Conservation (phyloP, 208 protist species). For the Leishmania arabica region DNA sequence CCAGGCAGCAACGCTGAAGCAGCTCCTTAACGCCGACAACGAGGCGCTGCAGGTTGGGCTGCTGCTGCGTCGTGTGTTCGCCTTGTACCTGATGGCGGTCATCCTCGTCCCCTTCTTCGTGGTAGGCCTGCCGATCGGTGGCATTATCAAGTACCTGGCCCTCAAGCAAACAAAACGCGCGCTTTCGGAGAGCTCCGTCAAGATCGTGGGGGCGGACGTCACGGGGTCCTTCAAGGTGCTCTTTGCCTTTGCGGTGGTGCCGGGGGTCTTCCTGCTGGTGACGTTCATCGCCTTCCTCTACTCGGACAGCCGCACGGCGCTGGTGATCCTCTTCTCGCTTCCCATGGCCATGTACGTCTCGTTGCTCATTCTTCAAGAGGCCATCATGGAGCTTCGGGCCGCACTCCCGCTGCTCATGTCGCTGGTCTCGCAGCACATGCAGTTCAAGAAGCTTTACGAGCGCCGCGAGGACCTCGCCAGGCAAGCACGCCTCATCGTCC, state of each 20-base stretch:
- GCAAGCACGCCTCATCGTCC: slow-evolving; percentile 59
- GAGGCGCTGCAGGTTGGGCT: slow-evolving; percentile 61
- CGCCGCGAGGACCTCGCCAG: slow-evolving; percentile 65
- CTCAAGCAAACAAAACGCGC: slow-evolving; percentile 67
- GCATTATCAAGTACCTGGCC: slow-evolving; percentile 56
- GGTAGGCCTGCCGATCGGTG: slow-evolving; percentile 75
- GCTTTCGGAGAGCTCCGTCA: slow-evolving; percentile 82
- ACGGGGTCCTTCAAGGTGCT: slow-evolving; percentile 90
- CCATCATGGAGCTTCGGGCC: slow-evolving; percentile 78
- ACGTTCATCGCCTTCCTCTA: slow-evolving; percentile 63
- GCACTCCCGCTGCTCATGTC: slow-evolving; percentile 90
- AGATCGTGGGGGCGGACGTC: slow-evolving; percentile 91
- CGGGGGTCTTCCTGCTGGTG: slow-evolving; percentile 58
- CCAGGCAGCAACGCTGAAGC: slow-evolving; percentile 83
- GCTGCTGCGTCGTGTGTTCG: slow-evolving; percentile 72
- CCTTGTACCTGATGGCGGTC: slow-evolving; percentile 76
- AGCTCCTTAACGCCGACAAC: slow-evolving; percentile 51
- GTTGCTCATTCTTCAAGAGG: slow-evolving; percentile 84
- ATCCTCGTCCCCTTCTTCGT: slow-evolving; percentile 87
- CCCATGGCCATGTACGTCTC: slow-evolving; percentile 93
- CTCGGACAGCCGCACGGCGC: slow-evolving; percentile 64
- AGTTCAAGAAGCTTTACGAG: slow-evolving; percentile 89
- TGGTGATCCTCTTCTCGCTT: slow-evolving; percentile 71
- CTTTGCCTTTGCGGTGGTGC: slow-evolving; percentile 68
- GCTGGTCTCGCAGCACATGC: slow-evolving; percentile 82